Base-by-base conservation (phyloP, 116 monocot species). In the Dioscorea cayenensis region DNA sequence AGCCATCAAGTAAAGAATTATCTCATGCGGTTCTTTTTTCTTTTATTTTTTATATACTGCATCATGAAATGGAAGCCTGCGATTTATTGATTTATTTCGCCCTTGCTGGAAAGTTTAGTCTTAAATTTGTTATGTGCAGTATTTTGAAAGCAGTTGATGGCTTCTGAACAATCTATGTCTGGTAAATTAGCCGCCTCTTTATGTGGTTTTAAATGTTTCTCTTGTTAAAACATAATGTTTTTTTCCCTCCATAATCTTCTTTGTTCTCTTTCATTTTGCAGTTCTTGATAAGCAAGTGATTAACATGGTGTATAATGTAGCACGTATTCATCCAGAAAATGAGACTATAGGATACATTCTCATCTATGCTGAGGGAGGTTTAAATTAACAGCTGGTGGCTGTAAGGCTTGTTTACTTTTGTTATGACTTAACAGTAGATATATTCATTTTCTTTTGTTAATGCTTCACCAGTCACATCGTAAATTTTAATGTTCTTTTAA, bases 321-420 rank as follows among this genome's bases (percentile, higher is more conserved):
- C 78, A 88, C 81, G 81, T 79, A 61, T 88, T 60, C 82, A 84
- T 37, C 64, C 79, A 14, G 84, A 81, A 73, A 87, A 87, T 77
- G 84, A 84, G 78, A 87, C 84, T 55, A 78, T 71, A 70, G 87
- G 87, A 13, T 87, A 87, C 73, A 84, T 87, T 76, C 84, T 87
- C 73, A 81, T 87, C 67, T 84, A 87, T 73, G 87, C 84, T 11
- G 87, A 87, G 74, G 87, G 84, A 51, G 87, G 87, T 73, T 50
- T 87, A 50, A 87, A 87, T 65, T 84, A 84, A 63, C 87, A 87
- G 62, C 78, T 81, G 12, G 84, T 87, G 78, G 81, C 87, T 77
- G 87, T 84, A 81, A 70, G 81, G 72, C 6, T 63, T 51, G 32
- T 49, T n/a, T 66, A 51, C 7, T 60, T 32, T 48, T 49, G 22